Percentiles rank a stretch among this genome's conserved stretches.
Conservation (phyloP, 257 asterid genomes). For the Cordia subcordata region DNA sequence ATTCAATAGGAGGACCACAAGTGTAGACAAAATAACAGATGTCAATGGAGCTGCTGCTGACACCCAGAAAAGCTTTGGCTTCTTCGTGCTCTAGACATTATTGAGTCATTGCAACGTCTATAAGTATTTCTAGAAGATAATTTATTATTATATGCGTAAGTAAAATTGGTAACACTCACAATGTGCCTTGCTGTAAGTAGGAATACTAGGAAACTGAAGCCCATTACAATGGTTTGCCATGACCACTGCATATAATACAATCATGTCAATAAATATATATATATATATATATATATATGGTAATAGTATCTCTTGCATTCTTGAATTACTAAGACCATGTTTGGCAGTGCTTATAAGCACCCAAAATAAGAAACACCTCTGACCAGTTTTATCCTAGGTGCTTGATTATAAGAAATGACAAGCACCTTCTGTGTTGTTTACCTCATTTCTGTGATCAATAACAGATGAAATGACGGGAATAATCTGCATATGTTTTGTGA, state of each 20-base stretch:
- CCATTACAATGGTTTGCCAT: slow-evolving; percentile 80
- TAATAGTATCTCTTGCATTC: too few relatives aligned
- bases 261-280: slow-evolving; percentile 5
- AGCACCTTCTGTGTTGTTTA: slow-evolving; percentile 9
- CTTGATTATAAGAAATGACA: neutral
- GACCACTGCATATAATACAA: slow-evolving; percentile 61
- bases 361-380: too few relatives aligned
- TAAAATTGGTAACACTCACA: slow-evolving; percentile 41
- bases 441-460: slow-evolving; percentile 61
- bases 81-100: slow-evolving; percentile 59
- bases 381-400: neutral
- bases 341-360: too few relatives aligned
- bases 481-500: slow-evolving; percentile 77
- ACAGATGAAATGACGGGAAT: slow-evolving; percentile 72
- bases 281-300: too few relatives aligned
- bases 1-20: slow-evolving; percentile 51
- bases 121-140: neutral
- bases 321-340: too few relatives aligned
- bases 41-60: slow-evolving; percentile 84
- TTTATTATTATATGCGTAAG: neutral
- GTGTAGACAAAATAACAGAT: slow-evolving; percentile 71
- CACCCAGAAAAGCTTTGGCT: slow-evolving; percentile 73
- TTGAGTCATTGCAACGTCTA: neutral
- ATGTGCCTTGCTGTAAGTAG: slow-evolving; percentile 56
- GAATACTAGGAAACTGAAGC: slow-evolving; percentile 52